Evolutionary conservation across 2,329 filamentous ascomycete species (phyloP).

Genomic region (Sarocladiaceae sp.): DNA sequence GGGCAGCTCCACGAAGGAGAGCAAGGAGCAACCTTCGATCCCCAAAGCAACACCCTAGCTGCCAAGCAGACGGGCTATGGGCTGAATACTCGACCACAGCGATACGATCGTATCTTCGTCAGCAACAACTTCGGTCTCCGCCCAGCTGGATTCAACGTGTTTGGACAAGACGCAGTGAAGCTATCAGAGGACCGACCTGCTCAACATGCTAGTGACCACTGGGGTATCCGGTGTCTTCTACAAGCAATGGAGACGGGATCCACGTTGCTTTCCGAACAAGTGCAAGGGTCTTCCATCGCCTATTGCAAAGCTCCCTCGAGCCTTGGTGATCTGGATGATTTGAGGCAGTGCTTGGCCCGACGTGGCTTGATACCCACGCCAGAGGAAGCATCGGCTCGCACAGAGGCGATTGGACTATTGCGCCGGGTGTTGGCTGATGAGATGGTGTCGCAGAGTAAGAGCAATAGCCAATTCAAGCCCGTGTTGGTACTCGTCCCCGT

Average conservation of each 20-base stretch:
- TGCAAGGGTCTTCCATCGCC: conserved; percentile 19
- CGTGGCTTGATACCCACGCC: conserved; percentile 39
- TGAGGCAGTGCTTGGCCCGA: conserved; percentile 31
- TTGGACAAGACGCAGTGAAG: conserved; percentile 33
- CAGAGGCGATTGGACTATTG: conserved; percentile 39
- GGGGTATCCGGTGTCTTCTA: conserved; percentile 45
- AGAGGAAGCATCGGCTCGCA: conserved; percentile 34
- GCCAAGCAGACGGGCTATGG: conserved; percentile 39
- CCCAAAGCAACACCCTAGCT: conserved; percentile 49
- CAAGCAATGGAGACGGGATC: conserved; percentile 3
- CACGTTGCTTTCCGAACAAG: neutral
- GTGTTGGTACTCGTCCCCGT: conserved; percentile 50
- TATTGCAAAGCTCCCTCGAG: conserved; percentile 21
- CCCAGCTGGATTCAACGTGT: conserved; percentile 45
- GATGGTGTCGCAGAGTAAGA: conserved; percentile 11
- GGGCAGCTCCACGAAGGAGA: conserved; percentile 47
- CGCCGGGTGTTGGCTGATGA: conserved; percentile 33
- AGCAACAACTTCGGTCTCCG: conserved; percentile 31
- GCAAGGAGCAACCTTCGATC: conserved; percentile 60
- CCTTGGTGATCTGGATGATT: conserved; percentile 24
- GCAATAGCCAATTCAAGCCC: conserved; percentile 16
- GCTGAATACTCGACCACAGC: conserved; percentile 50
- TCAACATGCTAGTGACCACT: conserved; percentile 48
- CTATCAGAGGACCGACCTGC: neutral
- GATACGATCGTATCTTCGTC: conserved; percentile 59